Base-by-base conservation (phyloP, 2,329 filamentous ascomycete species). In the Chaetomium sp. region DNA sequence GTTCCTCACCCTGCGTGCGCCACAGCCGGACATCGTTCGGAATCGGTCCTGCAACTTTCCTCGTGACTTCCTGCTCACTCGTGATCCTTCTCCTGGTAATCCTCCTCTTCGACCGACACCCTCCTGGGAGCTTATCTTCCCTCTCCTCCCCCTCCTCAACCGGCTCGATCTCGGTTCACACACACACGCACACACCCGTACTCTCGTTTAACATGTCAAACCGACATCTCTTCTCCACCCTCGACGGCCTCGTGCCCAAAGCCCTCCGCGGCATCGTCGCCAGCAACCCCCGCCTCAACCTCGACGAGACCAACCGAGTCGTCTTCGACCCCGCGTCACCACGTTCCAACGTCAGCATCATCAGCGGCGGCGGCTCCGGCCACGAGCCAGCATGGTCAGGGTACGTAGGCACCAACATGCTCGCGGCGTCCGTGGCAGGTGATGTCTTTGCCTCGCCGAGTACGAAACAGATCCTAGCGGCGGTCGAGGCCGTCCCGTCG, bases 371-470 rank as follows among this genome's bases (percentile, higher is more conserved):
- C 23, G 83, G 83, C 47, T 85, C 83, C 0, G 83, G 83, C 53
- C 83, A 85, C 73, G 86, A 88, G 70, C 86, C 86, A 23, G 86
- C 85, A 67, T 88, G 86, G 82, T 79, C 84, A 2, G 86, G 86
- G 61, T 89, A 88, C 70, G 87, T 89, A 1, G 87, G 87, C 61
- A 73, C 76, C 63, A 87, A 86, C 72, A 80, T 88, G 75, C 80
- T 89, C n/a, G 80, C 84, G 1, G 85, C 85, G 4, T 82, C 85
- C 5, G 86, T 86, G 4, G 81, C 80, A 4, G 87, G 87, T 51
- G 85, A 87, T 71, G 83, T 89, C 68, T 89, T 89, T 68, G 86
- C 87, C 19, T 85, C 82, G 7, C 87, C 87, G 0, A 86, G 83
- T 64, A 86, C 86, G 12, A 85, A 84, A 65, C 87, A 89, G 74